Evolutionary conservation across 768 basidiomycete genomes (phyloP).

Genomic region (Leccinum incarnatum): DNA sequence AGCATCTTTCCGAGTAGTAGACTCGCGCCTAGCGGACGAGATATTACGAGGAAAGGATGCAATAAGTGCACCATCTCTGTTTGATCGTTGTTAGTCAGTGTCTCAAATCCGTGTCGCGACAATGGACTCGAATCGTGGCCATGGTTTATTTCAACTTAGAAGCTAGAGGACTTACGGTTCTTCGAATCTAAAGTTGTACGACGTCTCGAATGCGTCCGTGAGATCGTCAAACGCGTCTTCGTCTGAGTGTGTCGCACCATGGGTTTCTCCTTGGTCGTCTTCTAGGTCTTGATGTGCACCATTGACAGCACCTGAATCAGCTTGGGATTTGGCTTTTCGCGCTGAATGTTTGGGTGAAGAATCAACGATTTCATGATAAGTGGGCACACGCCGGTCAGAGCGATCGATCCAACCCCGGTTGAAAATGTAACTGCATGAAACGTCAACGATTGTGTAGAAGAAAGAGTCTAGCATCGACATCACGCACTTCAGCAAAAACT

Average conservation of each 20-base stretch:
- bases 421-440: constrained; percentile 75
- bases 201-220: constrained; percentile 89
- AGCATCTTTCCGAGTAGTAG: constrained; percentile 81
- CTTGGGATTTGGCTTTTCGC: constrained; percentile 14
- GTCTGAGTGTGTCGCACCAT: constrained; percentile 41
- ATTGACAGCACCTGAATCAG: constrained; percentile 16
- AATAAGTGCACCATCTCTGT: constrained; percentile 64
- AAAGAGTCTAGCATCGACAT: neutral
- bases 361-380: constrained; percentile 74
- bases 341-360: constrained; percentile 32
- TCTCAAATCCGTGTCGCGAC: neutral
- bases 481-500: constrained; percentile 86
- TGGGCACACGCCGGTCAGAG: constrained; percentile 69
- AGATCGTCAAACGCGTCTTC: constrained; percentile 87
- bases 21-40: constrained; percentile 64
- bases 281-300: constrained; percentile 6
- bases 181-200: constrained; percentile 97
- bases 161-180: constrained; percentile 68
- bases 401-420: constrained; percentile 98
- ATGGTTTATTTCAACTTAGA: neutral
- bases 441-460: neutral
- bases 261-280: constrained; percentile 26
- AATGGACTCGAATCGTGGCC: neutral
- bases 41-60: constrained; percentile 75
- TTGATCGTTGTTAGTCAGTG: neutral